Base-by-base conservation (phyloP, 2,329 filamentous ascomycete species). In the Podosphaera xanthii region DNA sequence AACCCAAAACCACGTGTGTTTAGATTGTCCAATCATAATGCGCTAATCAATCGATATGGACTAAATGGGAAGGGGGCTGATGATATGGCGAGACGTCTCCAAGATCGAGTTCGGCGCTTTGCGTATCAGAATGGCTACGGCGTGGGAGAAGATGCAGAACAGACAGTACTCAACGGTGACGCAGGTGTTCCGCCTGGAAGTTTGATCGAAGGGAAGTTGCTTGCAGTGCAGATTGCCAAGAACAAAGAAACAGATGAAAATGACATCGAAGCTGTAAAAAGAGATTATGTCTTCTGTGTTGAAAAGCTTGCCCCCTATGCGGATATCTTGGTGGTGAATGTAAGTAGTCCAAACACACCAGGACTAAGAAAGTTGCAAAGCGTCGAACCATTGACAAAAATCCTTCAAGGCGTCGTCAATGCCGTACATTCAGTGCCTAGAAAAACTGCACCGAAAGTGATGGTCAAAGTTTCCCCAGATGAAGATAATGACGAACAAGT, bases 391-490 rank as follows among this genome's bases (percentile, higher is more conserved):
- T 73, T 98, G 60, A 91, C 88, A 1, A 75, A 80, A 49, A 84
- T 98, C 54, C 74, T 98, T 48, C 79, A 77, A 8, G 86, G 87
- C 0, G 91, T 97, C 0, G 91, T 97, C 1, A 76, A 80, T 14
- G 86, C 91, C 59, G 89, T 89, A 0, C 74, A 79, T 64, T 75
- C 75, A 62, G 78, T 84, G 10, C 76, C 85, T 35, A 77, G 90
- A 64, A 84, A 80, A 69, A 80, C 77, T 0, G 86, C 84, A 67
- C 87, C 87, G 0, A 81, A 76, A 60, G 87, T 98, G 60, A 95
- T 98, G 87, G 92, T 98, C 67, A 98, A 98, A 75, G 91, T 98
- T 30, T 94, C 87, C 61, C 92, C 92, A 0, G 92, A 98, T 66
- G 92, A 97, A 72, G 88, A 96, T 69, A 81, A 84, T 30, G 82